Evolutionary conservation across 2,329 filamentous ascomycete genomes (phyloP), one percentile per base, ranked within the genome.

Genomic region (Chaetothyriales sp.): DNA sequence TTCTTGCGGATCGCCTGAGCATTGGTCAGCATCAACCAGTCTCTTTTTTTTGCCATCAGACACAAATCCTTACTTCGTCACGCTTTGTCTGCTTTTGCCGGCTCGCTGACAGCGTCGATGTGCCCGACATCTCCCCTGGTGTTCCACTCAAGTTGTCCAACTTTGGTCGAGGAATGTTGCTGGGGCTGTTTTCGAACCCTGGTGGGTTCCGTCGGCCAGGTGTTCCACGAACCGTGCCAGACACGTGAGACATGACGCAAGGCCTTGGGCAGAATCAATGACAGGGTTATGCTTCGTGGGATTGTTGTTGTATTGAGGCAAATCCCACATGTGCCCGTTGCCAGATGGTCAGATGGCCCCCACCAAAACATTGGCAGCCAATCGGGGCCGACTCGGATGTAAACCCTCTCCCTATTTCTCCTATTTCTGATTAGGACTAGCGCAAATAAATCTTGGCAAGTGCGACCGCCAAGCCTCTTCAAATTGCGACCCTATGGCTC

Each of bases 41-140:
- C 36, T 43, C 47, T 53, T 47, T 64, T 43, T 46, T 53, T 47
- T 64, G 59, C 51, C 53, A 20, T 26, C 47, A 43, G 57, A 28
- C 28, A 28, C 22, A 26, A 32, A n/a, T 26, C 73, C 79, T 63
- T 75, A 98, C 92, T 84, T 98, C 92, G 82, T 98, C 92, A 70
- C 89, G 83, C 73, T 96, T 96, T 60, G 83, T 84, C 76, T 95
- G 90, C 73, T 95, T 95, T 69, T 92, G 86, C 64, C 92, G 81
- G 69, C 90, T 96, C 61, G 88, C 86, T 71, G 87, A 95, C 71
- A 95, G 78, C 43, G 84, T 81, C 50, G 86, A 85, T 56, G 66
- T 61, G 36, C 67, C 73, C 53, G 68, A 70, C 50, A 71, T 70
- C 62, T 81, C 78, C 18, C 62, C 59, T 51, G 71, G 66, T 43